Base-by-base conservation (phyloP, 345 rosid genomes). In the Pistacia atlantica region DNA sequence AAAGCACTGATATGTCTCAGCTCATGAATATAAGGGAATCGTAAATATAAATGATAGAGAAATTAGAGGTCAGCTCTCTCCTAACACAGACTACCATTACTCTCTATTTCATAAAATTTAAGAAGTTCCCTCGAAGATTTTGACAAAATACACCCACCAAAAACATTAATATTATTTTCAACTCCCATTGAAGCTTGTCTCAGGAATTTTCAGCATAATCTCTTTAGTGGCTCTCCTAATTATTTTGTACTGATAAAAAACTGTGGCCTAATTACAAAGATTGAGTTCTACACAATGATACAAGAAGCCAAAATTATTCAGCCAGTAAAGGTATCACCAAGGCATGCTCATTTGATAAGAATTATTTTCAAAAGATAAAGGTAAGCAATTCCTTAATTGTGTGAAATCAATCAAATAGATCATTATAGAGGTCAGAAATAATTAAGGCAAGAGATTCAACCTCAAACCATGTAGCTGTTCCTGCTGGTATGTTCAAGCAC, bases 381-480 rank as follows among this genome's bases (percentile, higher is more conserved):
- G 67, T 72, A 28, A 80, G 74, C 65, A 75, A 38, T 58, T n/a
- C 42, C 33, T 65, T 69, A 57, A 71, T 64, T 58, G 45, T 55
- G 74, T 82, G 52, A 51, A 71, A 56, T 64, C 4, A 42, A 70
- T 16, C 35, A 74, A 59, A 58, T 60, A 51, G 55, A 22, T 65
- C 51, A 74, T 37, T n/a, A 54, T 10, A 73, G 20, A 73, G 38
- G 8, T 52, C 9, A 42, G 46, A 54, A 57, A 28, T 75, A 54
- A 48, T 18, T 35, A 60, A 60, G 75, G 77, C 48, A 33, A 71
- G 69, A 80, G 82, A 60, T 49, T 75, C 46, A 80, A 95, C 99
- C 99, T 95, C 99, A 83, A 95, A 95, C 76, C 99, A 80, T 46
- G 86, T 83, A 80, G 99, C 99, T 65, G 97, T 95, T 80, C 99